Evolutionary conservation across 148 eudicot genomes (phyloP), one percentile per base, ranked within the genome.

Genomic region (Gaultheria prostrata): DNA sequence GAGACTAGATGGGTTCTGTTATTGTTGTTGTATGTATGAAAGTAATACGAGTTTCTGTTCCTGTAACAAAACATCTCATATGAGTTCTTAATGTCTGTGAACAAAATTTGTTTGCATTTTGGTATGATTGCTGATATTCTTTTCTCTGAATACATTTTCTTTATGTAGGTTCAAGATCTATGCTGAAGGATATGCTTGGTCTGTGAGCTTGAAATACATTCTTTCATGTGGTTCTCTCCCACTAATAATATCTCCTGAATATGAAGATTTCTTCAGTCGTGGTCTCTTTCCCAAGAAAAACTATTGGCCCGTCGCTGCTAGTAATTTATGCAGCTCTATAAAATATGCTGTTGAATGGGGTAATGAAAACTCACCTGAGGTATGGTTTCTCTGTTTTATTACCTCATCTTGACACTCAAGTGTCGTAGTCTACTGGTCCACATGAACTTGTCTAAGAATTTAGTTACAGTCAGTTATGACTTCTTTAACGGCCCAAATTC

Each of bases 141-240:
- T 15, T 59, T 50, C 50, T 81, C 24, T 15, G 48, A 46, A 30
- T 5, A 12, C 8, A 67, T 67, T 67, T 81, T 24, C 2, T 13
- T 59, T 59, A 39, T 85, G 85, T 89, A 95, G 98, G 90, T 95
- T 92, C 85, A 95, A 95, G 87, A 95, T 95, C 30, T 95, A 95
- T 88, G 98, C 98, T 26, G 98, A 95, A 89, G 98, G 98, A 20
- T 95, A 88, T 88, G 98, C 98, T 84, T 95, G 98, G 98, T 95
- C 98, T 1, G 98, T 95, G 82, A 95, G 98, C 90, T 91, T 95
- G 83, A 95, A 95, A 82, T 95, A 95, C 61, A 95, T 95, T 76
- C 84, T 95, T 28, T 89, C 98, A 46, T 95, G 98, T 83, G 98
- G 97, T 78, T 92, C 92, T 46, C 89, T 91, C 45, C 86, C 98